phyloP scores from a whole-genome alignment of 495 filamentous ascomycete genomes.

The Penicillium pulvis region DNA sequence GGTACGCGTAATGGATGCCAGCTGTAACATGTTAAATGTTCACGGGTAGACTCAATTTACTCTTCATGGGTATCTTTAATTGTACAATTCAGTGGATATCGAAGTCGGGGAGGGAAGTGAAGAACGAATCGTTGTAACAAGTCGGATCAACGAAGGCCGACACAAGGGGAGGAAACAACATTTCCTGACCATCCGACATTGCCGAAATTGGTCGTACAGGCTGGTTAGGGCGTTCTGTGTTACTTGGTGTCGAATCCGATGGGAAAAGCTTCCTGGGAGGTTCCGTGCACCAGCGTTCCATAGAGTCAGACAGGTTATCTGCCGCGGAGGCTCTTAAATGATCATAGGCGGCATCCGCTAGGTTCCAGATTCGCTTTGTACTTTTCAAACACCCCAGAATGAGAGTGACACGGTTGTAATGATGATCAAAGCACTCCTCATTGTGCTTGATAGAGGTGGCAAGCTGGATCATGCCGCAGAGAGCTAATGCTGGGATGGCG shows the following conservation, averaged over 20 bases:
- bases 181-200: constrained; percentile 29
- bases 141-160: constrained; percentile 39
- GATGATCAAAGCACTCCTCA: constrained; percentile 44
- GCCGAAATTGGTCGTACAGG: constrained; percentile 16
- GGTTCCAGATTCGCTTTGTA: constrained; percentile 35
- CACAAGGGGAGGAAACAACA: constrained; percentile 30
- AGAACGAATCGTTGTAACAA: constrained; percentile 37
- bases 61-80: not conserved
- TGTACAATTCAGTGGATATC: constrained; percentile 22
- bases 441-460: constrained; percentile 39
- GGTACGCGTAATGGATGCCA: too few relatives aligned
- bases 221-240: constrained; percentile 21
- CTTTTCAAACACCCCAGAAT: constrained; percentile 43
- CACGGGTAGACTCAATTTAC: not conserved
- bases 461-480: constrained; percentile 44
- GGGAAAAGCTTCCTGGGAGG: constrained; percentile 30
- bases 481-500: constrained; percentile 32
- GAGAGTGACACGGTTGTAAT: constrained; percentile 44
- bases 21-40: not conserved
- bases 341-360: constrained; percentile 34
- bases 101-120: constrained; percentile 32
- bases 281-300: constrained; percentile 36
- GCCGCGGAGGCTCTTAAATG: constrained; percentile 35
- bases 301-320: constrained; percentile 35
- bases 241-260: constrained; percentile 23